A percentile compares a stretch with the other conserved stretches of the same genome.
Conservation (phyloP, 1,139 yeast species). For the Candida sp. region DNA sequence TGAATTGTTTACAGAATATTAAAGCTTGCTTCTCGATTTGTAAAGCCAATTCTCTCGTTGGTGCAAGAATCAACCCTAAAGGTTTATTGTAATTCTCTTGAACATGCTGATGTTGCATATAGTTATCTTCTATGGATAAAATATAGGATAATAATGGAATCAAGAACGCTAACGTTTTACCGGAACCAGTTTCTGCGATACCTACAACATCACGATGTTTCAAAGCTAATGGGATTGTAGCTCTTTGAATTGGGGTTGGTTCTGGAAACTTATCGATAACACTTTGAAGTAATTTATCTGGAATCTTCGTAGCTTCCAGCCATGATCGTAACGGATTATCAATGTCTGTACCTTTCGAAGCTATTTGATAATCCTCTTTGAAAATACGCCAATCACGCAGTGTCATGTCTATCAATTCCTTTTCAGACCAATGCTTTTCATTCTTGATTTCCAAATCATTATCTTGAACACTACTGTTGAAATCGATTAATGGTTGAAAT, state of each 20-base stretch:
- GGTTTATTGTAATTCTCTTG: constrained; percentile 33
- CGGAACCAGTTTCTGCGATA: constrained; percentile 96
- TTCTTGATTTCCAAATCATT: constrained; percentile 9
- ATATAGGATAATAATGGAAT: constrained; percentile 70
- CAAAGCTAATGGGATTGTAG: constrained; percentile 75
- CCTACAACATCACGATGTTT: constrained; percentile 69
- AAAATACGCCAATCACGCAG: constrained; percentile 88
- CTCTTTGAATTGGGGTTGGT: constrained; percentile 91
- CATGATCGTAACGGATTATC: constrained; percentile 70
- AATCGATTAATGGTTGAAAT: constrained; percentile 39
- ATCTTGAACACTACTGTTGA: constrained; percentile 2
- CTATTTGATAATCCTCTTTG: constrained; percentile 73
- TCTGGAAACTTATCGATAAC: constrained; percentile 38
- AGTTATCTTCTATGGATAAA: constrained; percentile 33
- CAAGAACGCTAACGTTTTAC: constrained; percentile 84
- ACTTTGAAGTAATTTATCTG: constrained; percentile 35
- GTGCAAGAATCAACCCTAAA: constrained; percentile 74
- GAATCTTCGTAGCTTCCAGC: constrained; percentile 55
- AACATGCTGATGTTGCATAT: constrained; percentile 28
- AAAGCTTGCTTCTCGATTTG: constrained; percentile 72
- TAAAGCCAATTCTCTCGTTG: constrained; percentile 90
- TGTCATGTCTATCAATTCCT: constrained; percentile 62
- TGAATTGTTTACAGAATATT: constrained; percentile 41
- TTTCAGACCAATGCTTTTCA: constrained; percentile 68
- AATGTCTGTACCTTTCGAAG: constrained; percentile 49